Evolutionary conservation across 2,329 filamentous ascomycete species (phyloP).

Genomic region (Venturia oleaginea): DNA sequence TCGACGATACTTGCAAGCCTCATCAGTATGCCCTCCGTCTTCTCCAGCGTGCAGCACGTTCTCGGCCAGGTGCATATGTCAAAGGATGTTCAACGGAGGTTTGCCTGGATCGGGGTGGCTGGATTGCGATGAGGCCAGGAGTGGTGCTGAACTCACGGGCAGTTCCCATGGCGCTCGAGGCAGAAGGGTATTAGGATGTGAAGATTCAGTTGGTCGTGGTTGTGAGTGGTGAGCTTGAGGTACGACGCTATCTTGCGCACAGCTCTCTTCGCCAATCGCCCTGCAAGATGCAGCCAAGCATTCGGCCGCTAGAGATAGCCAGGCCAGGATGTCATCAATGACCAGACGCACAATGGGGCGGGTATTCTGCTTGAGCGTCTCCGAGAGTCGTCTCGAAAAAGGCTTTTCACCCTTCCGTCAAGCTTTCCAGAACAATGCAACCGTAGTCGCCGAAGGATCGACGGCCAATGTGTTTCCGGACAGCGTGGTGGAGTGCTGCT

Average conservation of each 20-base stretch:
- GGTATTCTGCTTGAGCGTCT: background rate
- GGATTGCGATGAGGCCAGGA: background rate
- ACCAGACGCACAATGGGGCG: background rate
- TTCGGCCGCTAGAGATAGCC: background rate
- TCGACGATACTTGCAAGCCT: background rate
- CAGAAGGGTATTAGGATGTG: background rate
- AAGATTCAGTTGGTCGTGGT: background rate
- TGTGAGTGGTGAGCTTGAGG: background rate
- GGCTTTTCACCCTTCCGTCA: background rate
- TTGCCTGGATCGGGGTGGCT: background rate
- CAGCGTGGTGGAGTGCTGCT: background rate
- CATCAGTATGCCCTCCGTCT: background rate
- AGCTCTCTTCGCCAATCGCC: constrained; percentile 1
- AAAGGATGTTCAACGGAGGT: background rate
- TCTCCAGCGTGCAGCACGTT: constrained; percentile 3
- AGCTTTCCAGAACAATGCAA: background rate
- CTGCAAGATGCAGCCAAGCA: constrained; percentile 1
- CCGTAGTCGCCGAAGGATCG: constrained; percentile 7
- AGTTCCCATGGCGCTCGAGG: background rate
- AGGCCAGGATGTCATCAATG: background rate
- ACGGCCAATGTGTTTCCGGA: background rate
- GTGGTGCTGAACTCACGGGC: background rate
- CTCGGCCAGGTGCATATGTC: background rate
- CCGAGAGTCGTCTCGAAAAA: background rate
- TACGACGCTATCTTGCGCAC: background rate